Evolutionary conservation across 257 asterid species (phyloP), one percentile per base, ranked within the genome.

Genomic region (Voacanga thouarsii): DNA sequence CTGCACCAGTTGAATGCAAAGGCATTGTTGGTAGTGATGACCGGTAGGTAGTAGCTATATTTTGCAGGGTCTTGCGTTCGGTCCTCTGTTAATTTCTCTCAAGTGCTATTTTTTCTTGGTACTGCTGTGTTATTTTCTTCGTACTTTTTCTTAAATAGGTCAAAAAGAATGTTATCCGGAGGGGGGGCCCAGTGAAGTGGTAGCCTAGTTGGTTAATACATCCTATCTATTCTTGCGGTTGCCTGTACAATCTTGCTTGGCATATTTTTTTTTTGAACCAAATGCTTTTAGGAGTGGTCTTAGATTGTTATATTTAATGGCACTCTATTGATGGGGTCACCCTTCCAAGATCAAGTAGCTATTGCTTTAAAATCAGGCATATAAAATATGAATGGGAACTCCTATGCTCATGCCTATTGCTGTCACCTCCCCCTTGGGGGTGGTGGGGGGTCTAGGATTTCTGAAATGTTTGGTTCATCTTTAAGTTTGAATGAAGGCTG

Each of bases 11-110:
- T 79, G 98, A 93, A 88, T 92, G 96, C 92, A 96, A 96, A 87
- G 99, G 98, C 82, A 96, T 93, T 85, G 96, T 96, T 80, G 99
- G 99, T 73, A 96, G 99, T 39, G 99, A 93, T 84, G 98, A 90
- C 92, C 92, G 99, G 99, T 96, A 79, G 24, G 99, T 96, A 79
- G 24, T 74, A 74, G 37, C 57, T 64, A 18, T 47, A 5, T 2
- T 55, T 79, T 26, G 23, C 69, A 5, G 9, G 30, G 19, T 53
- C 56, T 79, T 41, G n/a, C 2, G 28, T 26, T 78, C 51, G 37
- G 7, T 63, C 69, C 43, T 10, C 61, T 3, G 23, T 63, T 63
- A 12, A 63, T 26, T 63, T n/a, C n/a, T 12, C n/a, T 26, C 61
- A 55, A 55, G 1, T 12, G 23, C 7, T 0, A 14, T 0, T 55